Conservation (phyloP, 2,329 filamentous ascomycete genomes). For the Massarina eburnea region DNA sequence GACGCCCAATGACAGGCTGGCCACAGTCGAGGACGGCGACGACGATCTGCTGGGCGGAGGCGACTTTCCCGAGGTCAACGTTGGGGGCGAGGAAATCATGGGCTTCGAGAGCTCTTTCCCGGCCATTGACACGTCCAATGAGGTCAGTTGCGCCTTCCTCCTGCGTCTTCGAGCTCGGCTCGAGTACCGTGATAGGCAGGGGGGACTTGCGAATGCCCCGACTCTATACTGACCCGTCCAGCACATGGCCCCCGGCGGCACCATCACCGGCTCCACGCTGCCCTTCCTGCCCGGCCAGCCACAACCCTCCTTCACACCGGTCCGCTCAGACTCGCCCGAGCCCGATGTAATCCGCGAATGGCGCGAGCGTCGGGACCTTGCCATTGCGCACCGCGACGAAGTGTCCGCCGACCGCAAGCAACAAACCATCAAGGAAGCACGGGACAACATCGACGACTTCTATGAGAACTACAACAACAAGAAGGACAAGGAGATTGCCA, state of each 20-base stretch:
- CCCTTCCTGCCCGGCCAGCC: constrained; percentile 54
- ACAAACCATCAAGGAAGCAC: constrained; percentile 84
- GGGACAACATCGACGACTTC: constrained; percentile 95
- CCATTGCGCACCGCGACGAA: constrained; percentile 80
- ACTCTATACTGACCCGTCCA: constrained; percentile 33
- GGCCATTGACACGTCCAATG: constrained; percentile 72
- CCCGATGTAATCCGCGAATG: constrained; percentile 86
- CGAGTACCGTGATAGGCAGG: neutral
- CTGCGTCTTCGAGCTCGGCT: neutral
- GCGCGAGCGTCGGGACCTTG: constrained; percentile 84
- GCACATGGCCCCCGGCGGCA: constrained; percentile 73
- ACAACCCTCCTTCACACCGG: constrained; percentile 44
- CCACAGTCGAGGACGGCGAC: constrained; percentile 64
- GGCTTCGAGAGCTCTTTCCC: constrained; percentile 91
- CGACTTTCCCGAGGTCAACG: constrained; percentile 46
- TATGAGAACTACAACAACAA: constrained; percentile 99
- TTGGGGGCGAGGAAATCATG: constrained; percentile 50
- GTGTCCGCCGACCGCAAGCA: constrained; percentile 80
- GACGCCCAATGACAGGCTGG: constrained; percentile 69
- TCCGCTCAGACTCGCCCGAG: constrained; percentile 74
- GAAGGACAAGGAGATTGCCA: constrained; percentile 88
- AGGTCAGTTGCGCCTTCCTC: constrained; percentile 55
- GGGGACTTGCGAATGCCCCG: neutral
- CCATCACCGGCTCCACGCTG: constrained; percentile 71
- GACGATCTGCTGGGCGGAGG: constrained; percentile 73